Evolutionary conservation across 2,329 filamentous ascomycete genomes (phyloP).

Genomic region (Furcasterigmium sp.): DNA sequence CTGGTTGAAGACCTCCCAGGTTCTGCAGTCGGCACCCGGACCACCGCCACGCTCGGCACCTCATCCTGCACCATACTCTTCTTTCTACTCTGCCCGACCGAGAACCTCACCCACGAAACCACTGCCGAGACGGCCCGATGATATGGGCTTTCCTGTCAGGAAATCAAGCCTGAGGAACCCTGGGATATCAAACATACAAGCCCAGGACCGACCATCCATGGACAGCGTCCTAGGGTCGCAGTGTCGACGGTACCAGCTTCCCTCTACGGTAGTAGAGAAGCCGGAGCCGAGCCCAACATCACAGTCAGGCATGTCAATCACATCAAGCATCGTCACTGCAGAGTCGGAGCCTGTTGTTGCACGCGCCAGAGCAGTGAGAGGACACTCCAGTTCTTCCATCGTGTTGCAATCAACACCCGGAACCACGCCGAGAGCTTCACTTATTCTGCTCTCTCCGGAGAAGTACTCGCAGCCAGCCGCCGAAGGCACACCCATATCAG

Average conservation of each 20-base stretch:
- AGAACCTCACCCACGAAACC: background rate
- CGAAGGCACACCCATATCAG: background rate
- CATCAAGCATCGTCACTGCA: slow-evolving; percentile 25
- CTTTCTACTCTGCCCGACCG: background rate
- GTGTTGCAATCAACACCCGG: slow-evolving; percentile 14
- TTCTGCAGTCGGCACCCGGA: slow-evolving; percentile 2
- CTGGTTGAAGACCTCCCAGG: background rate
- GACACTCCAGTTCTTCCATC: slow-evolving; percentile 20
- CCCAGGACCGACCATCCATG: slow-evolving; percentile 2
- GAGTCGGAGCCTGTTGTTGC: slow-evolving; percentile 24
- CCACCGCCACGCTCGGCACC: background rate
- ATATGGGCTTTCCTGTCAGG: slow-evolving; percentile 2
- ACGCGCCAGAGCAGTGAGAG: slow-evolving; percentile 24
- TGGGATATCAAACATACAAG: background rate
- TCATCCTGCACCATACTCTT: background rate
- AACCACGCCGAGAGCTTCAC: slow-evolving; percentile 6
- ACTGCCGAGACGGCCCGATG: slow-evolving; percentile 4
- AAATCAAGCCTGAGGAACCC: slow-evolving; percentile 2
- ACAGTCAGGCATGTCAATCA: slow-evolving; percentile 16
- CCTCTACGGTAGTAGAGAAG: slow-evolving; percentile 1
- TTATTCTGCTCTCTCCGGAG: slow-evolving; percentile 1
- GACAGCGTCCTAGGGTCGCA: slow-evolving; percentile 5
- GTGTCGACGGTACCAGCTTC: slow-evolving; percentile 6
- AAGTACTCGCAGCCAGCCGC: background rate
- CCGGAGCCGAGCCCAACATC: slow-evolving; percentile 6